Evolutionary conservation across 2,329 filamentous ascomycete genomes (phyloP), one percentile per base, ranked within the genome.

Genomic region (Alternaria angustiovoidea): DNA sequence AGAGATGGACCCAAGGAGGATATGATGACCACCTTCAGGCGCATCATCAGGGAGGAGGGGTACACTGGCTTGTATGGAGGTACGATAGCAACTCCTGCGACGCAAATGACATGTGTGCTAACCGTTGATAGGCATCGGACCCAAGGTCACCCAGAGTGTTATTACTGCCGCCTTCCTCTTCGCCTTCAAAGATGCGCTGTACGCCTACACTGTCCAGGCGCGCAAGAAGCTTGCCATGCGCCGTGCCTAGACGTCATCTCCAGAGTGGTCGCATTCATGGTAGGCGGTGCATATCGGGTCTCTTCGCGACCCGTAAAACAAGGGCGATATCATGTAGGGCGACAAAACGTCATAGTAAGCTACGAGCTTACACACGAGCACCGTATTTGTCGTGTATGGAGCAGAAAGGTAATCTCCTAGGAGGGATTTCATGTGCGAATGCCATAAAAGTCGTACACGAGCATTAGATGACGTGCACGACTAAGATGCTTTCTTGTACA

Each of bases 111-210:
- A 34, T 51, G 2, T 16, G 22, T 41, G 5, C 62, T 72, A 51
- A 72, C 42, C 4, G 7, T 18, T 36, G 6, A 7, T 67, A 97
- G 94, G 94, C 54, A 96, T 99, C 75, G 93, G 90, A 22, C 93
- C 95, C 69, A 99, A 99, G 86, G 90, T 99, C 68, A 94, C 93
- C 20, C 95, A 99, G 82, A 97, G 94, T 76, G 95, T 98, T 46
- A 86, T 99, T 63, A 99, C 95, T 5, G 95, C 95, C 6, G 95
- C 95, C 3, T 93, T 98, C 81, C 83, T 99, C 59, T 99, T 99
- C 77, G 95, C 94, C 2, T 97, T 99, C 84, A 99, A 99, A 85
- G 95, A 99, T 77, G 92, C 93, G 7, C 86, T 99, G 6, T 99
- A 98, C 77, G 91, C 93, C 72, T 88, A 91, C 79, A 94, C 89